Evolutionary conservation across 352 stramenopile species (phyloP).

Genomic region (Globisporangium alternatum): DNA sequence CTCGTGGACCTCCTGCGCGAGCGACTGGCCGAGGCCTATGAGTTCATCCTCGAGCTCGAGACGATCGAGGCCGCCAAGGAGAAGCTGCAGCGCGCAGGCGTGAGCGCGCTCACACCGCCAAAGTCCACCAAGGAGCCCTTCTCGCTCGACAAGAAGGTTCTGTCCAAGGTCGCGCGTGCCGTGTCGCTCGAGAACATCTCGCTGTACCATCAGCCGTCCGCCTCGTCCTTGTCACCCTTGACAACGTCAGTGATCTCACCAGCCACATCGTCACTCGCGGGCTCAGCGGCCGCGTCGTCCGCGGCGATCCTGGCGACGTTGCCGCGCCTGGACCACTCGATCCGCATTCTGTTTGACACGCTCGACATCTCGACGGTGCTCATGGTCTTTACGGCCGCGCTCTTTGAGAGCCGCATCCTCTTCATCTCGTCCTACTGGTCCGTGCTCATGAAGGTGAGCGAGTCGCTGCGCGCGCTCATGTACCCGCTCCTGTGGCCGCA

Average conservation of each 20-base stretch:
- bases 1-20: constrained; percentile 79
- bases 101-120: constrained; percentile 5
- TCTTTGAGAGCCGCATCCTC: constrained; percentile 80
- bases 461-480: constrained; percentile 80
- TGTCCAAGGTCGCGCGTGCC: constrained; percentile 69
- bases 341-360: constrained; percentile 79
- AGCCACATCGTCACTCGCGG: constrained; percentile 32
- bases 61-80: constrained; percentile 33
- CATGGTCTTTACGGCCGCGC: constrained; percentile 69
- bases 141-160: constrained; percentile 72
- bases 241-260: constrained; percentile 18
- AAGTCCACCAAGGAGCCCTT: constrained; percentile 34
- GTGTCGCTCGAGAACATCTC: constrained; percentile 68
- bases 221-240: constrained; percentile 13
- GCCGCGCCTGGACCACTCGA: constrained; percentile 68
- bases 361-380: constrained; percentile 73
- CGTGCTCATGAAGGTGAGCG: constrained; percentile 77
- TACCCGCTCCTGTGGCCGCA: constrained; percentile 86
- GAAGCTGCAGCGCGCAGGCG: constrained; percentile 26
- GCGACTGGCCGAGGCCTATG: constrained; percentile 75
- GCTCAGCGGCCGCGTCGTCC: constrained; percentile 27
- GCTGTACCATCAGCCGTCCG: constrained; percentile 36
- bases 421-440: constrained; percentile 80
- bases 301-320: constrained; percentile 41
- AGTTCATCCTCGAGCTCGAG: constrained; percentile 76